Evolutionary conservation across 2,329 filamentous ascomycete genomes (phyloP).

Genomic region (Aspergillus versicolor): DNA sequence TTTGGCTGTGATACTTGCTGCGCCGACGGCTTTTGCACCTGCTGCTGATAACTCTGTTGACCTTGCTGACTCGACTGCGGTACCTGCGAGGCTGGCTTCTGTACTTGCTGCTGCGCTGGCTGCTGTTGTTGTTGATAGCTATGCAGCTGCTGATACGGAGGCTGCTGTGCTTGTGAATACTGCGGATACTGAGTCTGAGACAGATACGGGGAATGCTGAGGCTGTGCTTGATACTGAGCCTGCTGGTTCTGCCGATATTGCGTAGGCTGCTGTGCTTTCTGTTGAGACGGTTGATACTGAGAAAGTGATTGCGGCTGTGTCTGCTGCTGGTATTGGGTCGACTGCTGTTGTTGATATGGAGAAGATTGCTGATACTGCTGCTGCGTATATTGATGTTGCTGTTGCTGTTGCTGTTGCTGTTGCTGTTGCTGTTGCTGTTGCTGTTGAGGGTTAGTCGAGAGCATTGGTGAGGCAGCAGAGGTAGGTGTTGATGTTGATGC

Average conservation of each 20-base stretch:
- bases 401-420: conserved; percentile 18
- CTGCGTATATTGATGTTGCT: conserved; percentile 4
- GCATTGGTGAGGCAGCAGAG: conserved; percentile 20
- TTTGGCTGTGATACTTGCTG: background rate
- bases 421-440: conserved; percentile 22
- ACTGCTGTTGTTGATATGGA: background rate
- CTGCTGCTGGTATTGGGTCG: background rate
- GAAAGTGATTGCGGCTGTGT: conserved; percentile 18
- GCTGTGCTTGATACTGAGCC: conserved; percentile 11
- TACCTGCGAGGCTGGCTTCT: conserved; percentile 13
- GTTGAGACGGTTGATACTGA: conserved; percentile 16
- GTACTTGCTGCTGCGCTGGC: conserved; percentile 10
- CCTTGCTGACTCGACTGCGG: conserved; percentile 3
- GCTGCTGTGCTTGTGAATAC: conserved; percentile 9
- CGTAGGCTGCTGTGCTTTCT: conserved; percentile 2
- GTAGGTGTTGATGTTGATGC: conserved; percentile 15
- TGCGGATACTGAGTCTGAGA: conserved; percentile 19
- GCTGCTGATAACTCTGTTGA: background rate
- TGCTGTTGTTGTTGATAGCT: conserved; percentile 13
- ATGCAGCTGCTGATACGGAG: conserved; percentile 16
- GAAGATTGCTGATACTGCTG: conserved; percentile 11
- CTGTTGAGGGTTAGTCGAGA: conserved; percentile 19
- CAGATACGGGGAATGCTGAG: conserved; percentile 13
- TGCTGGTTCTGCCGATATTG: conserved; percentile 9
- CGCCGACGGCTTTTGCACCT: background rate